phyloP scores from a whole-genome alignment of 768 basidiomycete species.

The Lactarius trivialis region DNA sequence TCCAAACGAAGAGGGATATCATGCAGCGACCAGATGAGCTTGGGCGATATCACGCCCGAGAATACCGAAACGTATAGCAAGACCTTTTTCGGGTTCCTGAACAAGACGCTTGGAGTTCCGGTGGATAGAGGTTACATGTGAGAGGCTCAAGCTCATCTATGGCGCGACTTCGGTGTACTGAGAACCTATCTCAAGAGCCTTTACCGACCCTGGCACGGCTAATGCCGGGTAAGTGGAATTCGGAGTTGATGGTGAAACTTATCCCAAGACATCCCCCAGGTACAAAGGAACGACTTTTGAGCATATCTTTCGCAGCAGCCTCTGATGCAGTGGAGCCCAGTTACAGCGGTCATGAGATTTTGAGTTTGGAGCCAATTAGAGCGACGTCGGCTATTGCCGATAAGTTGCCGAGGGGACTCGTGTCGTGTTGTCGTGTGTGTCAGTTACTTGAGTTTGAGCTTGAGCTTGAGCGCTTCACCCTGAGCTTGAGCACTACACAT shows the following conservation, averaged over 20 bases:
- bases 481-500: not conserved
- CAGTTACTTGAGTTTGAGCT: too few relatives aligned
- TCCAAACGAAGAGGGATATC: not conserved
- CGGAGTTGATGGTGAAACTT: not conserved
- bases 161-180: not conserved
- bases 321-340: not conserved
- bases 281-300: constrained; percentile 41
- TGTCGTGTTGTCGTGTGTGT: too few relatives aligned
- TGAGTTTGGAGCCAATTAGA: too few relatives aligned
- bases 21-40: constrained; percentile 38
- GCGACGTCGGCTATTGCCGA: not conserved
- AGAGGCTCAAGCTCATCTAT: constrained; percentile 17
- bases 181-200: constrained; percentile 30
- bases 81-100: constrained; percentile 47
- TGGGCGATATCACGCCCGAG: constrained; percentile 48
- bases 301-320: constrained; percentile 32
- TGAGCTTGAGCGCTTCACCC: too few relatives aligned
- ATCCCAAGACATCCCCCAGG: constrained; percentile 26
- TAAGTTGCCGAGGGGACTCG: not conserved
- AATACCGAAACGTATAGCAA: constrained; percentile 49
- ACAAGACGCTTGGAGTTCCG: constrained; percentile 44
- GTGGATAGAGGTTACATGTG: constrained; percentile 58
- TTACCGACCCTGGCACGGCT: constrained; percentile 47
- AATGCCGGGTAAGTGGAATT: constrained; percentile 39
- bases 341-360: too few relatives aligned